Conservation (phyloP, 2,329 filamentous ascomycete species). For the Aureobasidium pullulans region DNA sequence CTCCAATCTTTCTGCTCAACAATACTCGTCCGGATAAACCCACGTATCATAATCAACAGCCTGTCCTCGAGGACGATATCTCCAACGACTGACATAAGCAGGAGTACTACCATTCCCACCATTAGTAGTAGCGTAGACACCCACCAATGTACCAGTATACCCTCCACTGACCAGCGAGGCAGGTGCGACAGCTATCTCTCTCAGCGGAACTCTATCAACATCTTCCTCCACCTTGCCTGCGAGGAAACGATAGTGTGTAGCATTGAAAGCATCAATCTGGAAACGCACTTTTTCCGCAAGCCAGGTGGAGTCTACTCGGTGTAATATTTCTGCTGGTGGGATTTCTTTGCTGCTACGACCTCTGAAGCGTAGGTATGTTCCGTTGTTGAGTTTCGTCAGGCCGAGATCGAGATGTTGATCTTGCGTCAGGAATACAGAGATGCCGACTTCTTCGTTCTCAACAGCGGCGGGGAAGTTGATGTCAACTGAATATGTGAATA, state of each 20-base stretch:
- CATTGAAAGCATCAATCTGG: no score
- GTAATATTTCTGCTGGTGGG: no score
- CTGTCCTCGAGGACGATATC: constrained; percentile 26
- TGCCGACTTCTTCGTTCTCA: constrained; percentile 42
- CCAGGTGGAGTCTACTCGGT: no score
- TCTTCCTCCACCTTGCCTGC: no score
- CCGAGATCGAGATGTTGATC: constrained; percentile 47
- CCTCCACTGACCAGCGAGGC: no score
- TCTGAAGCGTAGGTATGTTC: constrained; percentile 38
- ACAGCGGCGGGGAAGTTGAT: constrained; percentile 38
- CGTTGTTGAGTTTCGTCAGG: constrained; percentile 7
- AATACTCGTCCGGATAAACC: neutral
- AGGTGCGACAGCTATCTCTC: no score
- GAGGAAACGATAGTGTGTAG: no score
- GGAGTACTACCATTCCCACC: constrained; percentile 37
- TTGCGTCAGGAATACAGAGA: constrained; percentile 46
- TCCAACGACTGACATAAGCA: constrained; percentile 44
- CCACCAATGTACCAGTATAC: constrained; percentile 36
- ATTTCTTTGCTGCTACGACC: constrained; percentile 13
- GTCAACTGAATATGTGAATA: constrained; percentile 46
- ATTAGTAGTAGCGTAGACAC: constrained; percentile 48
- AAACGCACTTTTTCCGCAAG: no score
- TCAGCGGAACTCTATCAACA: no score
- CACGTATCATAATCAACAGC: neutral
- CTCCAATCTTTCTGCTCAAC: no score